Base-by-base conservation (phyloP, 139 green algal genomes). In the Pseudopediastrum boryanum region DNA sequence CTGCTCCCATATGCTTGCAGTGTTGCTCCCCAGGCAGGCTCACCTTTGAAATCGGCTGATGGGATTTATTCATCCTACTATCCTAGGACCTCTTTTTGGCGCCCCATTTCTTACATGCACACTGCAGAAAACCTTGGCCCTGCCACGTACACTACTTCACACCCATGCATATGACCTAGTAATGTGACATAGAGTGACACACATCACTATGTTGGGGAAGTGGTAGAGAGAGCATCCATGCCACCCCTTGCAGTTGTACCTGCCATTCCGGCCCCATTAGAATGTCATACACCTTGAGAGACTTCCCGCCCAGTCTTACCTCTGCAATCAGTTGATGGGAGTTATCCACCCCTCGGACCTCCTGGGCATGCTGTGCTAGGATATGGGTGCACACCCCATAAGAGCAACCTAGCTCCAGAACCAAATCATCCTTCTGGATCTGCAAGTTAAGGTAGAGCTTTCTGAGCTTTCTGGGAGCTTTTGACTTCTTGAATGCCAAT, bases 321-420 rank as follows among this genome's bases (percentile, higher is more conserved):
- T 81, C 62, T 36, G 16, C 3, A 0, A 81, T 36, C 2, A 50
- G 44, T 21, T 66, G 43, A n/a, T 65, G n/a, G 27, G 62, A 65
- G 62, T 74, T 81, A 63, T 81, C 74, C 13, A 81, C 31, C 35
- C 74, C 74, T 8, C 72, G 36, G 5, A 81, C 62, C 4, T 29
- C 10, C 13, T 10, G 31, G 19, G 74, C 74, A 48, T 81, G 74
- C 74, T 74, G 33, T 39, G 62, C 31, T 16, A 81, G 46, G 46
- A 81, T 71, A 25, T 41, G 33, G 8, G 62, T 81, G 74, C 62
- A 74, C 44, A 74, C 31, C 9, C 74, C 74, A 25, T 64, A 66
- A 25, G 43, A 66, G 62, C 74, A 74, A 36, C 74, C 74, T 0
- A 81, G 44, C 61, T 81, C 74, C 33, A 81, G 62, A 5, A 81